Base-by-base conservation (phyloP, 1,284 basidiomycete genomes). In the Hemileia vastatrix region DNA sequence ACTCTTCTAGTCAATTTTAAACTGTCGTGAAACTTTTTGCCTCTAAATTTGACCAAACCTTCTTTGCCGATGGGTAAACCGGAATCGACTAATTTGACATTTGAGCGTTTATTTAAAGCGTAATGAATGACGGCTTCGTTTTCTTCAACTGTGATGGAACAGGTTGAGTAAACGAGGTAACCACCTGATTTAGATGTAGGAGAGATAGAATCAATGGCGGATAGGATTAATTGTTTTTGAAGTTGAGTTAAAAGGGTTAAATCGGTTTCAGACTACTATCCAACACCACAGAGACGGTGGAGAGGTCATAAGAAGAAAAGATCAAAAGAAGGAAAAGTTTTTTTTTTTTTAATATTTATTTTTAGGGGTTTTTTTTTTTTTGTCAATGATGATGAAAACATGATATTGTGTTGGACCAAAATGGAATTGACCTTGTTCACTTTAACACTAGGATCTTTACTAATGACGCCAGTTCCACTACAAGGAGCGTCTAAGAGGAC, bases 101-200 rank as follows among this genome's bases (percentile, higher is more conserved):
- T 87, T n/a, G 93, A 88, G 36, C 95, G 83, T 78, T 99, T 97
- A 67, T 87, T 85, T 61, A 99, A 81, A n/a, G 95, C 95, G 73
- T 99, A 99, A 77, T 97, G 90, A 18, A 99, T 90, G 15, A 98
- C 94, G 3, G 90, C 85, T 78, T 99, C 95, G 79, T 99, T 93
- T 79, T 99, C 95, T 72, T 98, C 95, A 2, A 96, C 88, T 3
- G 88, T 96, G 51, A 99, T 91, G 5, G 93, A 97, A 76, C 95
- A 99, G 0, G 95, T 99, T 57, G 93, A 97, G 79, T 99, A 99
- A 64, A 98, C 94, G 68, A 98, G 80, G 76, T 87, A 93, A 23
- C 92, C 94, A 11, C 95, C 95, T 0, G 89, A 90, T 69, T 87
- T 84, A 1, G 91, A 94, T 62, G 86, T 84, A 8, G 93, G 84